Conservation (phyloP, 441 rosid genomes). For the Populus hybrid region DNA sequence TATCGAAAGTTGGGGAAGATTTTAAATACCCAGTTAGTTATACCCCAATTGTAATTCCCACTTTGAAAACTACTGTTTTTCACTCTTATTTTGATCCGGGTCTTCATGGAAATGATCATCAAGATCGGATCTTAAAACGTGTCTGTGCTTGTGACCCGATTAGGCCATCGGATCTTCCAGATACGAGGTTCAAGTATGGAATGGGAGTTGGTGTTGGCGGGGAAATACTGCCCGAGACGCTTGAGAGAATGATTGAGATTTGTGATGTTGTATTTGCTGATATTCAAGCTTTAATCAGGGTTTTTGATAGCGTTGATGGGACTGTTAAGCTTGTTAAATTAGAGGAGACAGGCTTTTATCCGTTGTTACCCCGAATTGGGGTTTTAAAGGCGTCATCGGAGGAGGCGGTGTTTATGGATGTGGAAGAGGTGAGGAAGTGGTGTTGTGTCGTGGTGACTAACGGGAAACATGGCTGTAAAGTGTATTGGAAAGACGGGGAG, state of each 20-base stretch:
- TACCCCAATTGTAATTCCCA: constrained; percentile 38
- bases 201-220: constrained; percentile 97
- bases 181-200: constrained; percentile 50
- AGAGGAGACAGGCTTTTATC: constrained; percentile 53
- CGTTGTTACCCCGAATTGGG: constrained; percentile 53
- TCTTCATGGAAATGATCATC: constrained; percentile 31
- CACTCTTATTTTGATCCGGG: constrained; percentile 66
- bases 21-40: constrained; percentile 49
- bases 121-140: constrained; percentile 72
- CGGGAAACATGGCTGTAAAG: constrained; percentile 73
- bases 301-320: constrained; percentile 56
- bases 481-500: constrained; percentile 56
- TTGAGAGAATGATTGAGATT: constrained; percentile 67
- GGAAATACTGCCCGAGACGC: constrained; percentile 75
- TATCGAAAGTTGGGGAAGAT: constrained; percentile 72
- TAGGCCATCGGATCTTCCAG: constrained; percentile 60
- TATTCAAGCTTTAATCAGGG: constrained; percentile 75
- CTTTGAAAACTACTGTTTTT: constrained; percentile 58
- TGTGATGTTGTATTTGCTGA: constrained; percentile 73
- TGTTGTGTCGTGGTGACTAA: constrained; percentile 85
- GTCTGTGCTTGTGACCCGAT: constrained; percentile 69
- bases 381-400: constrained; percentile 82
- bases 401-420: constrained; percentile 75
- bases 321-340: constrained; percentile 58
- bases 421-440: constrained; percentile 60